A percentile compares a stretch with the other conserved stretches of the same genome.
Conservation (phyloP, 805 yeast genomes). For the Wickerhamiella australiensis region DNA sequence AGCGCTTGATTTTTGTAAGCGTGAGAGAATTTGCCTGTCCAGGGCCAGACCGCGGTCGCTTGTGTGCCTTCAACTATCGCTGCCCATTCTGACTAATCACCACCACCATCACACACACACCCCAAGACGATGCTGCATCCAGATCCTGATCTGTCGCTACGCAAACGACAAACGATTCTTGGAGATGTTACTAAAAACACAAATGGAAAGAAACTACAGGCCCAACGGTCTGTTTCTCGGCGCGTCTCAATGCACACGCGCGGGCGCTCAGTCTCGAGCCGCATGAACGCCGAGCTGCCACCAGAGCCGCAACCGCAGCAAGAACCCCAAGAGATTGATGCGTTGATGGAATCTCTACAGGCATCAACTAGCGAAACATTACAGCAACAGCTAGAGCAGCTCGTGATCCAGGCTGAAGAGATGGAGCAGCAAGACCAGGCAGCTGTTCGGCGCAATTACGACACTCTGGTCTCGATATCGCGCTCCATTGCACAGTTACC, state of each 20-base stretch:
- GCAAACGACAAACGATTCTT: constrained; percentile 13
- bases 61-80: too few species aligned
- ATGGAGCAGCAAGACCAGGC: constrained; percentile 21
- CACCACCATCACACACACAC: neutral
- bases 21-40: too few species aligned
- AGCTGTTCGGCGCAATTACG: constrained; percentile 25
- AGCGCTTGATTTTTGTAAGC: too few species aligned
- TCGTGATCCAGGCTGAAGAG: constrained; percentile 16
- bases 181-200: constrained; percentile 3
- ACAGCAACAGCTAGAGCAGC: constrained; percentile 16
- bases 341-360: neutral
- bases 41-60: too few species aligned
- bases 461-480: constrained; percentile 26
- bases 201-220: neutral
- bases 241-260: constrained; percentile 7
- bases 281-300: neutral
- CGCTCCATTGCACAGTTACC: constrained; percentile 53
- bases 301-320: neutral
- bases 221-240: constrained; percentile 2
- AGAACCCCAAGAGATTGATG: neutral
- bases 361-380: constrained; percentile 14
- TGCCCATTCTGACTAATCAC: neutral
- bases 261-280: constrained; percentile 5
- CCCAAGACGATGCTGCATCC: neutral
- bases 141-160: constrained; percentile 6